These are phyloP conservation scores for Linnemannia elongata DNA, from an alignment of 192 early-diverging fungal genomes.

Conservation along the genomic window DNA sequence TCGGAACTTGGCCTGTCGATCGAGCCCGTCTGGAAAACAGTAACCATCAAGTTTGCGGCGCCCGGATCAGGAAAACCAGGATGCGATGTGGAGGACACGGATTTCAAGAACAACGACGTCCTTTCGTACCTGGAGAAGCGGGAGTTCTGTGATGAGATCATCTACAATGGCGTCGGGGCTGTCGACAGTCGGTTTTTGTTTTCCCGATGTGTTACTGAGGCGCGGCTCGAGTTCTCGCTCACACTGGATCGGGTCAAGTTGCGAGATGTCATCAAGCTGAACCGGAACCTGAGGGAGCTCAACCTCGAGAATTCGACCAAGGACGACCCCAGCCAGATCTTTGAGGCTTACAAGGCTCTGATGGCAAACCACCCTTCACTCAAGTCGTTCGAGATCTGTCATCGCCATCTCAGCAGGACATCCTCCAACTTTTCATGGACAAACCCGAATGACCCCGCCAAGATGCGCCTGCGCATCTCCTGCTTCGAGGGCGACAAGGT, in stretches of 20 bases:
- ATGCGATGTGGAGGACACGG: slow-evolving; percentile 21
- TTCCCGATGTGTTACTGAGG: background rate
- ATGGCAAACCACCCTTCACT: slow-evolving; percentile 28
- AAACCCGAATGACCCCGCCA: background rate
- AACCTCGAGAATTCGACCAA: slow-evolving; percentile 6
- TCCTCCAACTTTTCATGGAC: slow-evolving; percentile 23
- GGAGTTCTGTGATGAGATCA: slow-evolving; percentile 14
- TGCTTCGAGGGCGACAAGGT: slow-evolving; percentile 33
- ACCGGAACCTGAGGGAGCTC: slow-evolving; percentile 16
- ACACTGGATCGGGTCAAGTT: slow-evolving; percentile 20
- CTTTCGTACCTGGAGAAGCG: slow-evolving; percentile 16
- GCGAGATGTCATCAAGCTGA: slow-evolving; percentile 28
- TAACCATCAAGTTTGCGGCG: slow-evolving; percentile 19
- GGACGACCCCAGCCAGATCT: slow-evolving; percentile 51
- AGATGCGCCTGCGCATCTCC: slow-evolving; percentile 13
- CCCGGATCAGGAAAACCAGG: slow-evolving; percentile 16
- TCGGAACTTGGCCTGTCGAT: slow-evolving; percentile 21
- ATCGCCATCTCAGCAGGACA: background rate
- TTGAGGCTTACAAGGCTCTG: slow-evolving; percentile 28
- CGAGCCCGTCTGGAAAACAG: slow-evolving; percentile 8
- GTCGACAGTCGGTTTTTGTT: slow-evolving; percentile 5
- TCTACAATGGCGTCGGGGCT: background rate
- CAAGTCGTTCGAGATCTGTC: slow-evolving; percentile 8
- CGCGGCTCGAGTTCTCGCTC: background rate
- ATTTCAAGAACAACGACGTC: background rate